A percentile compares a stretch with the other conserved stretches of the same genome.
These are phyloP conservation scores for Paecilomyces sp. DNA, from an alignment of 2,329 filamentous ascomycete genomes.

Conservation along the genomic window DNA sequence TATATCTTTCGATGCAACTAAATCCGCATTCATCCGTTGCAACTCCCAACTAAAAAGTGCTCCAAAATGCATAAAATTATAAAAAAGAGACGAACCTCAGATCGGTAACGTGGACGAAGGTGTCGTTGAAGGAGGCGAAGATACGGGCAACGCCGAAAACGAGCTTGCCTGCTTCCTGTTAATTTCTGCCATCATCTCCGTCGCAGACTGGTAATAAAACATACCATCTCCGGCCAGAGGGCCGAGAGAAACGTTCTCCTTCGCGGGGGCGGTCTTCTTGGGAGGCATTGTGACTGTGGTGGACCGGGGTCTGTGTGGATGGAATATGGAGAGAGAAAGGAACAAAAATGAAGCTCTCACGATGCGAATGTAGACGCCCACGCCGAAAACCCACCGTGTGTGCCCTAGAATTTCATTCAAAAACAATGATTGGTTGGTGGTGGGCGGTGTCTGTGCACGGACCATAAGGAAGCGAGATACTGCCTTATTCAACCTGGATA, in stretches of 20 bases:
- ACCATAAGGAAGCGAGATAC: constrained; percentile 20
- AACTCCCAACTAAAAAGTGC: constrained; percentile 1
- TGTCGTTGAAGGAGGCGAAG: constrained; percentile 92
- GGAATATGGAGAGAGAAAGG: constrained; percentile 30
- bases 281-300: constrained; percentile 71
- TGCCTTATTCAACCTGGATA: constrained; percentile 9
- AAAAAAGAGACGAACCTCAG: constrained; percentile 58
- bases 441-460: neutral
- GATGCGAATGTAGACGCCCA: constrained; percentile 11
- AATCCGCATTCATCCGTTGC: neutral
- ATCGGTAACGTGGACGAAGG: constrained; percentile 99
- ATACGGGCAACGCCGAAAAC: constrained; percentile 98
- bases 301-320: constrained; percentile 34
- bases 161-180: constrained; percentile 64
- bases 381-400: constrained; percentile 26
- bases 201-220: constrained; percentile 21
- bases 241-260: constrained; percentile 96
- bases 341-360: constrained; percentile 14
- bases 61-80: constrained; percentile 4
- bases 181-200: constrained; percentile 3
- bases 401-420: constrained; percentile 24
- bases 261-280: constrained; percentile 70
- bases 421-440: constrained; percentile 21
- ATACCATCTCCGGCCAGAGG: constrained; percentile 93
- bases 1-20: constrained; percentile 9